Percentiles rank a stretch among this genome's conserved stretches.
Evolutionary conservation across 345 rosid species (phyloP).

Genomic region (Alliaria petiolata): DNA sequence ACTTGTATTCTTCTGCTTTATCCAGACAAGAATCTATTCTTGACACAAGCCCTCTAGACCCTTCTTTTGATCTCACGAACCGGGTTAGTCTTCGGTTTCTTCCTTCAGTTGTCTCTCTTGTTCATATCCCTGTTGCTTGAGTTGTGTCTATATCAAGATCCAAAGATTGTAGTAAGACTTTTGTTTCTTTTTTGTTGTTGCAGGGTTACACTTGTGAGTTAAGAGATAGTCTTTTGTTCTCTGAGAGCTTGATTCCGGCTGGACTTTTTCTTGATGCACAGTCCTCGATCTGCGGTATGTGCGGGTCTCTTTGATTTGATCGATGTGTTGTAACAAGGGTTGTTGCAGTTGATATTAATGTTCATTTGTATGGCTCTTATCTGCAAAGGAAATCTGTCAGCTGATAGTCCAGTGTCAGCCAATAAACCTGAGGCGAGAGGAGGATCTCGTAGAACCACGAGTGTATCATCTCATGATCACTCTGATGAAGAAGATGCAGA

Average conservation of each 20-base stretch:
- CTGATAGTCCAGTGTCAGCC: conserved; percentile 44
- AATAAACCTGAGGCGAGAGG: conserved; percentile 38
- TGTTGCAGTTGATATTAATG: background rate
- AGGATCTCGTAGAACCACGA: conserved; percentile 24
- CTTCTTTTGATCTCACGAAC: conserved; percentile 29
- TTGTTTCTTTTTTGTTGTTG: background rate
- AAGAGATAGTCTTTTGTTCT: conserved; percentile 24
- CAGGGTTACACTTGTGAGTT: conserved; percentile 40
- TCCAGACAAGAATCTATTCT: conserved; percentile 1
- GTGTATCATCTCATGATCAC: conserved; percentile 41
- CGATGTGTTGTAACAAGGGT: background rate
- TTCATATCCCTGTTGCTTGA: background rate
- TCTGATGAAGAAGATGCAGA: conserved; percentile 64
- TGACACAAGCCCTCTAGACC: conserved; percentile 27
- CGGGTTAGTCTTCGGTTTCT: conserved; percentile 28
- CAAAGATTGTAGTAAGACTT: background rate
- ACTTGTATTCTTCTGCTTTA: conserved; percentile 21
- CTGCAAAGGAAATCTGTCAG: conserved; percentile 33
- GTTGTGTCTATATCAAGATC: conserved; percentile 2
- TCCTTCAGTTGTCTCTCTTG: conserved; percentile 8
- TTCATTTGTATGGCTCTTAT: conserved; percentile 1
- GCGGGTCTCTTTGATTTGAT: background rate
- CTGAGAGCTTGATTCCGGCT: conserved; percentile 22
- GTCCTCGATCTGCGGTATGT: conserved; percentile 41
- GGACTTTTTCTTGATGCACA: conserved; percentile 39